Evolutionary conservation across 2,329 filamentous ascomycete genomes (phyloP).

Genomic region (Cercospora sojina): DNA sequence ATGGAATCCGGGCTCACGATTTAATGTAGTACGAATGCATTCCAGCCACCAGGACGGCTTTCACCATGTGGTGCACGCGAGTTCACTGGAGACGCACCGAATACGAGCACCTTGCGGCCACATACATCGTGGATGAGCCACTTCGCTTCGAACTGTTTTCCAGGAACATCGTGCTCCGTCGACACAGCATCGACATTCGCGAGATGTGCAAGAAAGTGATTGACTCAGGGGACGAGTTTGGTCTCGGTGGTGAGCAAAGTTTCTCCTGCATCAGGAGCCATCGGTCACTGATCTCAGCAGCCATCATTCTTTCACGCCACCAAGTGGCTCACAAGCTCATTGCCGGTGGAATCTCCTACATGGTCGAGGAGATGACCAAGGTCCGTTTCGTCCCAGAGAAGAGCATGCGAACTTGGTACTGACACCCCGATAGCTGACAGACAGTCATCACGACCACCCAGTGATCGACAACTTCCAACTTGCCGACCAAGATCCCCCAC

Average conservation of each 20-base stretch:
- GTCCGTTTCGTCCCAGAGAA: not conserved
- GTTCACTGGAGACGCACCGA: not conserved
- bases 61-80: not conserved
- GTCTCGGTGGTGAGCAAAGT: not conserved
- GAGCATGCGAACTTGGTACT: not conserved
- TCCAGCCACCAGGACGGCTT: not conserved
- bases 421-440: not conserved
- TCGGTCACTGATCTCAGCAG: not conserved
- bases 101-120: not conserved
- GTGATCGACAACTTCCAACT: not conserved
- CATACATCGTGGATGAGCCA: not conserved
- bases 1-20: not conserved
- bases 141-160: not conserved
- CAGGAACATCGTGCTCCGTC: not conserved
- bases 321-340: not conserved
- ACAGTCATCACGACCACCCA: not conserved
- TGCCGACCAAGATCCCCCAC: not conserved
- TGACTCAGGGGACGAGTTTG: not conserved
- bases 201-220: not conserved
- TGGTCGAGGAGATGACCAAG: not conserved
- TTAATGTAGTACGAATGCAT: not conserved
- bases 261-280: not conserved
- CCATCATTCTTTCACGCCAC: not conserved
- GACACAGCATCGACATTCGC: not conserved
- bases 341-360: not conserved